Percentiles rank a stretch among this genome's conserved stretches.
Conservation (phyloP, 2,329 filamentous ascomycete genomes). For the Alternaria alternata region DNA sequence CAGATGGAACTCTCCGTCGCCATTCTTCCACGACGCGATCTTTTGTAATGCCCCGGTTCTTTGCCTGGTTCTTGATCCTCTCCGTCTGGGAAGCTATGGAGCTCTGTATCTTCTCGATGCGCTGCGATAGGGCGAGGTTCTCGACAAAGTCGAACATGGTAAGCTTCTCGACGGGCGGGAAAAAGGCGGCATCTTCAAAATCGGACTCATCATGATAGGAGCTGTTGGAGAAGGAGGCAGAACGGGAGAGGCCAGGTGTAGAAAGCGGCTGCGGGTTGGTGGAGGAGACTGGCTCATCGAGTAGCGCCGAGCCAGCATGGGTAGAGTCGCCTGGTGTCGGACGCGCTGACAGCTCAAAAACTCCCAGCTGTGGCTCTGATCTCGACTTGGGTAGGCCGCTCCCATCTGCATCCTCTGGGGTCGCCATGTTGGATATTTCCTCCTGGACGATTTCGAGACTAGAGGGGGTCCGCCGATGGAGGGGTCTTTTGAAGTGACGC, state of each 20-base stretch:
- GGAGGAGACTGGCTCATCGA: conserved; percentile 56
- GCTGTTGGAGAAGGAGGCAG: conserved; percentile 82
- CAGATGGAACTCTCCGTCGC: conserved; percentile 82
- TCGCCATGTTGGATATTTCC: conserved; percentile 39
- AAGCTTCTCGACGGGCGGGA: conserved; percentile 87
- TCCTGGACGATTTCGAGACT: conserved; percentile 42
- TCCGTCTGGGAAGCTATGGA: conserved; percentile 83
- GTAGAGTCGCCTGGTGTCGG: conserved; percentile 38
- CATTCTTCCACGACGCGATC: conserved; percentile 93
- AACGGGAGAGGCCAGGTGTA: conserved; percentile 72
- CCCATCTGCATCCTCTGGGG: conserved; percentile 26
- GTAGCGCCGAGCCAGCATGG: conserved; percentile 36
- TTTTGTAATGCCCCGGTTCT: conserved; percentile 79
- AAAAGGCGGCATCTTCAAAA: conserved; percentile 66
- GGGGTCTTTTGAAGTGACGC: conserved; percentile 28
- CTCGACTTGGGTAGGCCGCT: conserved; percentile 29
- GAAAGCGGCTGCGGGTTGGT: conserved; percentile 53
- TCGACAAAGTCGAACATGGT: conserved; percentile 93
- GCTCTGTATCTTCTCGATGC: conserved; percentile 88
- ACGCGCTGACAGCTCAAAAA: conserved; percentile 33
- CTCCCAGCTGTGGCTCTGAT: conserved; percentile 44
- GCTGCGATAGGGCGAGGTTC: conserved; percentile 87
- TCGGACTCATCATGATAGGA: conserved; percentile 90
- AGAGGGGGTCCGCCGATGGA: conserved; percentile 43
- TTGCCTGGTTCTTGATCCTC: conserved; percentile 84